Conservation (phyloP, 2,329 filamentous ascomycete genomes). For the Zymoseptoria tritici region DNA sequence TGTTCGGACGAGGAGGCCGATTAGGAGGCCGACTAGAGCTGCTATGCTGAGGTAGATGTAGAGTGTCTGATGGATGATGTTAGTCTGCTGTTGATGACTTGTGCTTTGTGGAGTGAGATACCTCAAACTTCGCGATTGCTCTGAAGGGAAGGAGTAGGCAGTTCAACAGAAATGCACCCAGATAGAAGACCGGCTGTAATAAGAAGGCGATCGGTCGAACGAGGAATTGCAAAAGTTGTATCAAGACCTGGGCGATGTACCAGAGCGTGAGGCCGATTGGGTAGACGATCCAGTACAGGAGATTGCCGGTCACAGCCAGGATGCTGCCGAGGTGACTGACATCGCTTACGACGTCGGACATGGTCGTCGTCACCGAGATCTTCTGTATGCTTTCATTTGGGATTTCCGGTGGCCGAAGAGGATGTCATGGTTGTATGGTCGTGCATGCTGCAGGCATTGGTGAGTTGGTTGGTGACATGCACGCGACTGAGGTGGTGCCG, state of each 20-base stretch:
- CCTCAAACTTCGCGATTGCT: slow-evolving; percentile 50
- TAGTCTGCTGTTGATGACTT: background rate
- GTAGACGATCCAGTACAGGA: slow-evolving; percentile 33
- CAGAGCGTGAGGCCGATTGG: slow-evolving; percentile 34
- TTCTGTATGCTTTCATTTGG: background rate
- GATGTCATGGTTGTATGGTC: background rate
- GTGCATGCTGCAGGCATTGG: too few relatives aligned
- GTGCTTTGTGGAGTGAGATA: slow-evolving; percentile 25
- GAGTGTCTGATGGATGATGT: slow-evolving; percentile 35
- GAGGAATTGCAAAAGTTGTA: slow-evolving; percentile 40
- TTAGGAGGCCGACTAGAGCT: slow-evolving; percentile 56
- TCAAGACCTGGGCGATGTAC: slow-evolving; percentile 33
- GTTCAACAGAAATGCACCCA: slow-evolving; percentile 37
- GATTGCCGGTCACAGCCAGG: slow-evolving; percentile 13
- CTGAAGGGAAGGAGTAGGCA: slow-evolving; percentile 43
- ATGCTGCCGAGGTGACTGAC: background rate
- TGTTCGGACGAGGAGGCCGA: slow-evolving; percentile 54
- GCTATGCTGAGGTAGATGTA: slow-evolving; percentile 59
- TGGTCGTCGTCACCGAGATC: background rate
- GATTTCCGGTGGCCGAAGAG: background rate
- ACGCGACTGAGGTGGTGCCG: too few relatives aligned
- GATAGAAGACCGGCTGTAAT: slow-evolving; percentile 45
- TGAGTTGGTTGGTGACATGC: too few relatives aligned
- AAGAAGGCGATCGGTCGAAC: slow-evolving; percentile 40
- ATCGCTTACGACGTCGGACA: slow-evolving; percentile 1